Evolutionary conservation across 2,329 filamentous ascomycete species (phyloP), one percentile per base, ranked within the genome.

Genomic region (Aspergillus candidus): DNA sequence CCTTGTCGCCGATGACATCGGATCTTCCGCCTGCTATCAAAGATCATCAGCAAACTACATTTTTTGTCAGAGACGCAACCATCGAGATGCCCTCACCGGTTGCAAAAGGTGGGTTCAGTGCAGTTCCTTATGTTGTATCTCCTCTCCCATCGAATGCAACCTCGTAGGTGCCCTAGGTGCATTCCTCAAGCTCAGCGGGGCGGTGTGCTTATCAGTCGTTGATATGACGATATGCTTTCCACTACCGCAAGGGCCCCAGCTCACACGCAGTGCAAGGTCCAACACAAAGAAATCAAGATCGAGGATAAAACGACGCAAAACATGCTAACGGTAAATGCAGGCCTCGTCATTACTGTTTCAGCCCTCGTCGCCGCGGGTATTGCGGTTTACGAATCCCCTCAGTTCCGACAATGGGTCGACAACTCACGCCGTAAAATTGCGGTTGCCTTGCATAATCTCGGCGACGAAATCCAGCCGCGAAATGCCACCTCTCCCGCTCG

Each of bases 341-440:
- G 79, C 58, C 72, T 82, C 51, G 77, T 84, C 50, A 75, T 83
- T 53, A 78, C 77, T 38, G 73, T 80, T 50, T 76, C 76, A 35
- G 72, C 83, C 33, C 68, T 83, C 44, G 74, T 82, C 41, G 80
- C 80, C 48, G 78, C 80, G 13, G 76, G 79, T 11, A 73, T 82
- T 40, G 80, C 80, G 41, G 74, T 81, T 36, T 81, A 82, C 62
- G 77, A 83, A 60, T 81, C 76, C 33, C 80, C 80, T 1, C 75
- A 82, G 57, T 72, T 83, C 46, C 72, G 78, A 61, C 70, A 74
- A 72, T 83, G 80, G 80, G 65, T 83, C 41, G 72, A 79, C 44
- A 72, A 76, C 44, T 79, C 77, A 43, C 76, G 80, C 36, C 77
- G 77, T 44, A 82, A 79, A 61, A 74, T 83, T 49, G 78, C 77